Evolutionary conservation across 768 basidiomycete species (phyloP), one percentile per base, ranked within the genome.

Genomic region (Pisolithus orientalis): DNA sequence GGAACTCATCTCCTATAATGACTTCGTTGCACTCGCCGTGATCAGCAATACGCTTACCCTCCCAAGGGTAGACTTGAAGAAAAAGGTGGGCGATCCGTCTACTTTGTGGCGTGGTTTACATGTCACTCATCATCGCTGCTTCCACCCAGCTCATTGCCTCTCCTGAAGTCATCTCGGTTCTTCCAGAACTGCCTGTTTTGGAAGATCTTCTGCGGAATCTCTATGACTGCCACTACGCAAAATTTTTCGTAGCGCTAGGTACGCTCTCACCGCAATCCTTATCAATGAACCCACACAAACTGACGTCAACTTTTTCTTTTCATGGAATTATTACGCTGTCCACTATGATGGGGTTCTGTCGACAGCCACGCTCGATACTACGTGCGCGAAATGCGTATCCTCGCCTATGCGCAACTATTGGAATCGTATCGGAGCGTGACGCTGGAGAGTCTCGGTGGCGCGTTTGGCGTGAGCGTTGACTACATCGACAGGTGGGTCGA

Each of bases 351-450:
- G 53, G 21, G 21, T 21, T 21, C 21, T 2, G 21, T 2, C 2
- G 21, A 21, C 59, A 91, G 93, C 94, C 16, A 85, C 66, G 79
- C 91, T 0, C 82, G 90, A 7, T 95, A 77, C 73, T 97, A 96
- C 67, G 79, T 94, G 29, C 87, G 95, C 53, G 95, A 97, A 69
- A 93, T 97, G 90, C 85, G 95, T 32, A 93, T 98, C 57, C 82
- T 88, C 17, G 94, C 94, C 1, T 98, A 96, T 70, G 72, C 78
- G 25, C 95, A 98, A 62, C 76, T 97, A 5, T 75, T 99, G n/a
- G 91, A 97, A 66, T 84, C 81, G 10, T 99, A 98, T 66, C 80
- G 86, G 37, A 89, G 85, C 51, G 76, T 98, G 42, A 97, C 96
- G 1, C 73, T 99, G 21, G 86, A 93, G 48, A 90, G 88, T 60